Evolutionary conservation across 331 rosid species (phyloP), one percentile per base, ranked within the genome.

Genomic region (Erythrophleum ivorense): DNA sequence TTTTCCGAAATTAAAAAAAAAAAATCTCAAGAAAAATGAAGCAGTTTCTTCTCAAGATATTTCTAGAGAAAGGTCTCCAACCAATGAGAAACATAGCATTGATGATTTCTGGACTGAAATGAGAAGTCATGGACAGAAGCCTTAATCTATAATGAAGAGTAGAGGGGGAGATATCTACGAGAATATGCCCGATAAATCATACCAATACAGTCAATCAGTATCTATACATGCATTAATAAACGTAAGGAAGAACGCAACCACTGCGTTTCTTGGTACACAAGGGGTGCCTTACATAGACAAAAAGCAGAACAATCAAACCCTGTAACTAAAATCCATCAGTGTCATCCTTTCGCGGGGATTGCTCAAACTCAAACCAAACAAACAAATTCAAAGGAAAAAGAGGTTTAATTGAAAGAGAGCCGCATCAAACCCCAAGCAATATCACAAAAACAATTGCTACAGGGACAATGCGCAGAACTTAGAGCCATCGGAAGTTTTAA

Each of bases 381-480:
- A 55, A n/a, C 6, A 13, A 46, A 7, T 33, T 21, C 64, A 19
- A 19, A 15, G 29, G 55, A 75, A 31, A 31, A 10, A 52, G 19
- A 40, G 9, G 15, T 41, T 58, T 3, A 18, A 19, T 3, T 11
- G 16, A 43, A 41, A 34, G 7, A 41, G 11, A 31, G 18, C 24
- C 15, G 21, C 5, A 73, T 18, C 10, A 83, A 78, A 57, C 54
- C 53, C 70, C 18, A 50, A 65, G 21, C 34, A 68, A 62, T 62
- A 73, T 63, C n/a, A 41, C 18, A 62, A 46, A 62, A 5, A 6
- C 12, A 73, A 73, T 24, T 6, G 54, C 18, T 13, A 18, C 15
- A 24, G 55, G 4, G 38, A 63, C 57, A 62, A 73, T 73, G 79
- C 8, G 9, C 13, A 3, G 29, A 16, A 40, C 3, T 21, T 24